Evolutionary conservation across 2,329 filamentous ascomycete genomes (phyloP).

Genomic region (Emericellopsis cladophorae): DNA sequence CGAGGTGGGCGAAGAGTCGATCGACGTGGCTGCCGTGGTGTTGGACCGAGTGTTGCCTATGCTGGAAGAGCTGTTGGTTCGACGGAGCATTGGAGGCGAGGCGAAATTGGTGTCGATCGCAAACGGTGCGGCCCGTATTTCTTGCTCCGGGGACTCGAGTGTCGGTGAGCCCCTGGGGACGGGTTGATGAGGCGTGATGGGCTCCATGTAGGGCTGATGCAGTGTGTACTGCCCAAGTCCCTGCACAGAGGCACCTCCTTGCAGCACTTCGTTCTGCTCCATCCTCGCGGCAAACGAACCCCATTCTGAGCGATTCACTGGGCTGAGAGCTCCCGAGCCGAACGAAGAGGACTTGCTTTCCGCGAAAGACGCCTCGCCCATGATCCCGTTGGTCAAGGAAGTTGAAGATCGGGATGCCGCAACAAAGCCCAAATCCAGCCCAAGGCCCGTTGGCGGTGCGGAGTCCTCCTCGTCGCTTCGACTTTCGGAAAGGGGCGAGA

Average conservation of each 20-base stretch:
- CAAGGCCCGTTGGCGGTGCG: slow-evolving; percentile 29
- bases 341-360: slow-evolving; percentile 27
- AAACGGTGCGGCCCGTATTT: slow-evolving; percentile 27
- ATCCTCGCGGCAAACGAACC: too few species aligned
- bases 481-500: slow-evolving; percentile 56
- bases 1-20: slow-evolving; percentile 47
- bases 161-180: slow-evolving; percentile 36
- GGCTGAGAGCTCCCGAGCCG: slow-evolving; percentile 10
- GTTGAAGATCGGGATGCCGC: slow-evolving; percentile 21
- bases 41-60: slow-evolving; percentile 8
- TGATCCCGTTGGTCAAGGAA: slow-evolving; percentile 15
- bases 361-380: slow-evolving; percentile 46
- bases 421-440: slow-evolving; percentile 18
- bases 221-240: too few species aligned
- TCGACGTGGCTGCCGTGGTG: slow-evolving; percentile 10
- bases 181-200: slow-evolving; percentile 37
- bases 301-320: neutral
- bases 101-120: slow-evolving; percentile 29
- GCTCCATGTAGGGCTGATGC: slow-evolving; percentile 16
- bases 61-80: slow-evolving; percentile 20
- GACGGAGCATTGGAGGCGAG: slow-evolving; percentile 20
- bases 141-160: slow-evolving; percentile 37
- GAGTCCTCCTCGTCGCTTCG: slow-evolving; percentile 59
- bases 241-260: too few species aligned
- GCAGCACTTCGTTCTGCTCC: too few species aligned